Conservation (phyloP, 2,329 filamentous ascomycete genomes). For the Sordariomycetes sp. region DNA sequence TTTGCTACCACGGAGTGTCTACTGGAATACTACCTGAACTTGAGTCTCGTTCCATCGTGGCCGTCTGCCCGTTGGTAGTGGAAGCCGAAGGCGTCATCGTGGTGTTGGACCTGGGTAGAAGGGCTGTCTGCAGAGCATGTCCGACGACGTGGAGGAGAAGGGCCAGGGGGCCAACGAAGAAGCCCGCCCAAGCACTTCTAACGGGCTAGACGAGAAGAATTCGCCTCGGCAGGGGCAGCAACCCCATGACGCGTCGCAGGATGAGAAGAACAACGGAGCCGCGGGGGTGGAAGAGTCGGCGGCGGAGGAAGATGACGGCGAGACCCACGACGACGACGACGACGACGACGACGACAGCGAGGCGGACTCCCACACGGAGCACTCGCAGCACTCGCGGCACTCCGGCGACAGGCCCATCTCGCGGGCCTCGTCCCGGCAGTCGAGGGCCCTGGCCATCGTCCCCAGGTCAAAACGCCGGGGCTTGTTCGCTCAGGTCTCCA, state of each 20-base stretch:
- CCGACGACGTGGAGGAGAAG: neutral
- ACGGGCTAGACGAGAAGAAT: neutral
- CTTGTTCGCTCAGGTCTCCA: conserved; percentile 52
- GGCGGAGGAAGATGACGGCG: neutral
- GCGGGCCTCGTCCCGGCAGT: conserved; percentile 2
- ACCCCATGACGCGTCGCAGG: neutral
- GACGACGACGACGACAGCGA: neutral
- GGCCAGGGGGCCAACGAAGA: neutral
- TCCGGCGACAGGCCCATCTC: neutral
- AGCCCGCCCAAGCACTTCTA: neutral
- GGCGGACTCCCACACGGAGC: conserved; percentile 1
- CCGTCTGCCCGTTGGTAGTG: neutral
- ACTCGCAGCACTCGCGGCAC: neutral
- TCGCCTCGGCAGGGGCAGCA: conserved; percentile 1
- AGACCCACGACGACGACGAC: neutral
- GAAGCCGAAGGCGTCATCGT: neutral
- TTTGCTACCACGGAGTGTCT: neutral
- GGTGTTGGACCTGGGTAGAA: neutral
- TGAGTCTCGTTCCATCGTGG: neutral
- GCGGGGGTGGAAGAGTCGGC: neutral
- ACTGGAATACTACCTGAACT: neutral
- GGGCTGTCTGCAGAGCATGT: neutral
- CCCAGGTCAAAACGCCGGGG: conserved; percentile 47
- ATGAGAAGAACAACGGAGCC: neutral
- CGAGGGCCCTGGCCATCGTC: conserved; percentile 16